Evolutionary conservation across 371 early-diverging fungal genomes (phyloP), one percentile per base, ranked within the genome.

Genomic region (Zancudomyces culisetae): DNA sequence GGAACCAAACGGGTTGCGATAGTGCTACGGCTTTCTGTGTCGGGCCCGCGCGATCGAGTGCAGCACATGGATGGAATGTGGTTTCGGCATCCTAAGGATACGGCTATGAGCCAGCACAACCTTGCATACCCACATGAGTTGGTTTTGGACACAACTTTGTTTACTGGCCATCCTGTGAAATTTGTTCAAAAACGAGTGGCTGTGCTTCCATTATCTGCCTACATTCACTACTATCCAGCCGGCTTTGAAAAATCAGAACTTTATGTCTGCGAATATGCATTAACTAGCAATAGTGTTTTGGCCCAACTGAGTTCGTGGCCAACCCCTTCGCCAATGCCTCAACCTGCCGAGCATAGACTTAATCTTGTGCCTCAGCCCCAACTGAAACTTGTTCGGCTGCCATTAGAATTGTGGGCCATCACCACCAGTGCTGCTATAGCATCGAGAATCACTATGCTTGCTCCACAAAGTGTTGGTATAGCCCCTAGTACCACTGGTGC

Each of bases 71-170:
- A 70, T n/a, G 73, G 72, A 6, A 60, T 60, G 52, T 69, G 69
- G 61, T 63, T 73, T 19, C 53, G 70, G 45, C 66, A 69, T 28
- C 73, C 72, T 15, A 61, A 69, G 15, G 66, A 73, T 29, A 69
- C 62, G 27, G 60, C 72, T 6, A 70, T 69, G 61, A 55, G 66
- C 35, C 64, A 63, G 26, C 70, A 68, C 27, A 68, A 66, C 54
- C 58, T 59, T 0, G 68, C 70, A 15, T 73, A 71, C 40, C 71
- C 70, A 39, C 64, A 69, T 27, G 70, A 75, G 56, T 65, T 73
- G 27, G 63, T 72, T 57, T 62, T 56, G 12, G 64, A 64, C 1
- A 61, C 68, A 3, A 55, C 51, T 23, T 65, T 69, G 52, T 66
- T 66, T 48, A 59, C 64, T 24, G 15, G 15, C 15, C 10, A 10